Conservation (phyloP, 495 filamentous ascomycete genomes). For the Daldinia childiae region DNA sequence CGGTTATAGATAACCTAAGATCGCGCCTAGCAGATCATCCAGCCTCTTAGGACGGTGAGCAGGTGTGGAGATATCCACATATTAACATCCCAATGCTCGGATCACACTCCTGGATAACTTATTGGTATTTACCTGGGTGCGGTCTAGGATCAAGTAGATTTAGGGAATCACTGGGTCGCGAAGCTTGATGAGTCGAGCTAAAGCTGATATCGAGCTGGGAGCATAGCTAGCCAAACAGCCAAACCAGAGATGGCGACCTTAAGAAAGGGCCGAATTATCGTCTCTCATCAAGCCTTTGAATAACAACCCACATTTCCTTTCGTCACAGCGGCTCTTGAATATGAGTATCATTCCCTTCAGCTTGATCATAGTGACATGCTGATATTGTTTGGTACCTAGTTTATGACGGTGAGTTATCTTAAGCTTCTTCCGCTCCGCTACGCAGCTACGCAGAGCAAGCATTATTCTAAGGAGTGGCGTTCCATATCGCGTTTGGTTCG, state of each 20-base stretch:
- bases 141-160: constrained; percentile 11
- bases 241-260: not conserved
- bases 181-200: not conserved
- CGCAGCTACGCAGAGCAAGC: not conserved
- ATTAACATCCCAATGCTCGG: not conserved
- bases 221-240: not conserved
- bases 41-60: constrained; percentile 13
- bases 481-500: constrained; percentile 14
- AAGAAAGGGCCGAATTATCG: constrained; percentile 1
- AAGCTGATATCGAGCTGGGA: not conserved
- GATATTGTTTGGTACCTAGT: not conserved
- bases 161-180: not conserved
- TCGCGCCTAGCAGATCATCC: constrained; percentile 6
- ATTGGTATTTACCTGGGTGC: constrained; percentile 19
- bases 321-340: constrained; percentile 10
- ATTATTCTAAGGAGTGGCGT: constrained; percentile 10
- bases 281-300: not conserved
- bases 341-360: not conserved
- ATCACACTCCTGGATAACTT: constrained; percentile 3
- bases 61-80: constrained; percentile 27
- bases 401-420: not conserved
- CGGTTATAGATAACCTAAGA: constrained; percentile 14
- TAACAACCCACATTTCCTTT: not conserved
- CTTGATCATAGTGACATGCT: not conserved
- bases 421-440: not conserved